Conservation (phyloP, 176 grass and related monocot species). For the bread wheat (Triticum aestivum) region IWGSC_CS_RefSeq_v2.1 NC_057796.1:327967725-327968224, state of each 20-base stretch:
- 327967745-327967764: constrained; percentile 25
- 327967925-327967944: constrained; percentile 87
- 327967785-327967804: neutral
- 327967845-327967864: constrained; percentile 59
- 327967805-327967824: constrained; percentile 12
- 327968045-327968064: constrained; percentile 50
- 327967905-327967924: constrained; percentile 74
- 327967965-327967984: constrained; percentile 80
- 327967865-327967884: constrained; percentile 86
- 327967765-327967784: constrained; percentile 3
- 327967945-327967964: constrained; percentile 96
- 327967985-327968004: constrained; percentile 5
- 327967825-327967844: constrained; percentile 91
- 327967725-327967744: neutral
- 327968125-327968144: neutral
- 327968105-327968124: constrained; percentile 52
- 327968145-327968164: neutral
- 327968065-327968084: constrained; percentile 92
- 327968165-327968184: neutral
- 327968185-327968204: constrained; percentile 4
- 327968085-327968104: constrained; percentile 74
- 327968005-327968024: constrained; percentile 7
- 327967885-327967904: constrained; percentile 88
- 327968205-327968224: neutral
- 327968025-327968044: constrained; percentile 20